Evolutionary conservation across 768 basidiomycete species (phyloP), one percentile per base, ranked within the genome.

Genomic region (Daedaleopsis sinensis): DNA sequence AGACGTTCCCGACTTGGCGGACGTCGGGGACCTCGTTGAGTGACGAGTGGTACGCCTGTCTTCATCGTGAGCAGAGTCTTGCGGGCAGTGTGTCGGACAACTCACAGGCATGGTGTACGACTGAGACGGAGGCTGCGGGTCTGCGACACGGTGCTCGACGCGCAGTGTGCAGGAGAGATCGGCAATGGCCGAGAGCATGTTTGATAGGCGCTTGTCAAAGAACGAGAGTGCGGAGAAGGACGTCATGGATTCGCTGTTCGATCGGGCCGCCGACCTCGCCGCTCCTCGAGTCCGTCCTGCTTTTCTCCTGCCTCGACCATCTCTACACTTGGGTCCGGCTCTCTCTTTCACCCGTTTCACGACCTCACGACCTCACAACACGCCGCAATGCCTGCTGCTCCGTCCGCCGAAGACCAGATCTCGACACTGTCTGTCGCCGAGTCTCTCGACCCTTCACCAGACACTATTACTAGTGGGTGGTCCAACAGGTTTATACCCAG

Each of bases 21-120:
- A 85, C 82, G 72, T 96, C 91, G 37, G 84, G 82, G 46, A 87
- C 85, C 63, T 94, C 93, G 76, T 97, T 97, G 74, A 95, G 86
- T 5, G 92, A 79, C 3, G 97, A 98, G 75, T 99, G 96, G 73
- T 99, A 99, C 21, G 96, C 96, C 97, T 98, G 39, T 18, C 9
- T 12, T 16, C 36, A 46, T 16, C 1, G 39, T 46, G 2, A 37
- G 11, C 19, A 21, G n/a, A 19, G 2, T n/a, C n/a, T 19, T 1
- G 15, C 5, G n/a, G 43, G 21, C 42, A 10, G 36, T 13, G 21
- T 1, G 18, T 15, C 19, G 48, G 4, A 16, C 32, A 9, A 62
- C 69, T 56, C n/a, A 70, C 69, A 24, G 69, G 69, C 69, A 70
- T 70, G 64, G 58, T 65, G 49, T 55, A 50, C 19, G 55, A 36